Conservation (phyloP, 1,284 basidiomycete genomes). For the Puccinia hordei region DNA sequence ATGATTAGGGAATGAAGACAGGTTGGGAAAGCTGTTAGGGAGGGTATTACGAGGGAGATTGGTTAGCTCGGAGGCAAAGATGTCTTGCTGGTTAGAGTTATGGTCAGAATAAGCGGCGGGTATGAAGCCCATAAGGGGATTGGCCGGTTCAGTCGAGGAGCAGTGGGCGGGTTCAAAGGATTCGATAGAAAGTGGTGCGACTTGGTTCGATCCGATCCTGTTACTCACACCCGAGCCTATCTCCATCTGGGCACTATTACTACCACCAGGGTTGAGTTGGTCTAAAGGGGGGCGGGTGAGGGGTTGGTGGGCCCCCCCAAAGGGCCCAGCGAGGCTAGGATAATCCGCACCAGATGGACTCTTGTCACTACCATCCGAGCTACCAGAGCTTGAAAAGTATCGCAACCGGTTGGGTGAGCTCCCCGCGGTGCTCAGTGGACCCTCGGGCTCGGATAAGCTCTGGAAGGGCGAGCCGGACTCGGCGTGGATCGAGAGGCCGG, state of each 20-base stretch:
- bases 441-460: slow-evolving; percentile 22
- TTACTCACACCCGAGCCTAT: neutral
- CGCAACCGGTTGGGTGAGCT: slow-evolving; percentile 19
- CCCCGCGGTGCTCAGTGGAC: slow-evolving; percentile 9
- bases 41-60: neutral
- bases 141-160: neutral
- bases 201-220: slow-evolving; percentile 3
- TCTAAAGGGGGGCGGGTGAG: neutral
- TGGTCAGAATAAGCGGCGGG: neutral
- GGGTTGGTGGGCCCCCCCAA: slow-evolving; percentile 3
- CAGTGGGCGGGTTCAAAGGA: neutral
- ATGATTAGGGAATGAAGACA: neutral
- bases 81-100: neutral
- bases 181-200: slow-evolving; percentile 17
- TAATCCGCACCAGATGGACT: slow-evolving; percentile 9
- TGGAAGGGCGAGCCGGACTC: slow-evolving; percentile 30
- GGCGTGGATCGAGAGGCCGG: slow-evolving; percentile 28
- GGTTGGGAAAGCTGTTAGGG: neutral
- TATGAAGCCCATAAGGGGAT: neutral
- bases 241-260: neutral
- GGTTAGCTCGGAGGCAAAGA: neutral
- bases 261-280: slow-evolving; percentile 6
- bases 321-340: neutral
- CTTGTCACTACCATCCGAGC: slow-evolving; percentile 30
- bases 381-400: slow-evolving; percentile 37